Conservation (phyloP, 805 yeast species). For the Clavispora carvajalis region DNA sequence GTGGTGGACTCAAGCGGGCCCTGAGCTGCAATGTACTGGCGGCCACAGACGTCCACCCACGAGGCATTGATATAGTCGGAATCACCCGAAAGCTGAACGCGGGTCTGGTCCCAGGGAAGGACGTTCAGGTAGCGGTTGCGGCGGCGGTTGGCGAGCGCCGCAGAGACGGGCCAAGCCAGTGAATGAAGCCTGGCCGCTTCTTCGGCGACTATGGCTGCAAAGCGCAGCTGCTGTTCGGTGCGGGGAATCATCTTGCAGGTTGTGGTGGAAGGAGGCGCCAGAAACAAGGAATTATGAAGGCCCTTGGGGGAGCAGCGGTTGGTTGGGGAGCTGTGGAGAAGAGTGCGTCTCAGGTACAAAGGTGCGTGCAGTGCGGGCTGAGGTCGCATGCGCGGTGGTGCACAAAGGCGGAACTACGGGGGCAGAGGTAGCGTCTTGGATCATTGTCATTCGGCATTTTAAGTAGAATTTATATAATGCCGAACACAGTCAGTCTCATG, state of each 20-base stretch:
- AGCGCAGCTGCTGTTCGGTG: constrained; percentile 6
- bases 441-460: no score
- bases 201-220: constrained; percentile 5
- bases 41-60: constrained; percentile 17
- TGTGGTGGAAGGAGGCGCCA: background rate
- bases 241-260: constrained; percentile 1
- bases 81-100: constrained; percentile 39
- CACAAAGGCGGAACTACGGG: no score
- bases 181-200: constrained; percentile 4
- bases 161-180: constrained; percentile 7
- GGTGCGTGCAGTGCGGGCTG: no score
- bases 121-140: constrained; percentile 58
- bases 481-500: no score
- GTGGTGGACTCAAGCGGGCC: constrained; percentile 77
- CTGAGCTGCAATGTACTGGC: constrained; percentile 74
- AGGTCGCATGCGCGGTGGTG: no score
- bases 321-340: no score
- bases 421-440: no score
- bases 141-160: constrained; percentile 7
- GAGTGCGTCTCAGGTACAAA: no score
- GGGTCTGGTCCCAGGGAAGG: constrained; percentile 58
- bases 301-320: no score
- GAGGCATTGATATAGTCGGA: constrained; percentile 37
- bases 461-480: no score
- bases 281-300: background rate